Evolutionary conservation across 2,329 filamentous ascomycete genomes (phyloP).

Genomic region (Sordariomycetes sp.): DNA sequence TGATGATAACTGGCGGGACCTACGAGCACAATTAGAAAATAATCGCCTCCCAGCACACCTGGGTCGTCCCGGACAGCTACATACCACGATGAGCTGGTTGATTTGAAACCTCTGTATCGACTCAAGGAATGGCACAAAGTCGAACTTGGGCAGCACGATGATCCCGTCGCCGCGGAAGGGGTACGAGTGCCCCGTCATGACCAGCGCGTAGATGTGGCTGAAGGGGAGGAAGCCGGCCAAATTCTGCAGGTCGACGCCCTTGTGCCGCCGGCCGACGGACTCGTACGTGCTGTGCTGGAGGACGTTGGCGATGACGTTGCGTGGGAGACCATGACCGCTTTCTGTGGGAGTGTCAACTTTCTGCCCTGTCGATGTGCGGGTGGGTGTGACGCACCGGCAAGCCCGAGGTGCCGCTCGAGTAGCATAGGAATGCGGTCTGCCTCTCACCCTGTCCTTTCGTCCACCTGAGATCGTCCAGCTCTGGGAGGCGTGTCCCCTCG

Average conservation of each 20-base stretch:
- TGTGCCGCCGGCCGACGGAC: slow-evolving; percentile 17
- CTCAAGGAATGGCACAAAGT: slow-evolving; percentile 49
- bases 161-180: slow-evolving; percentile 62
- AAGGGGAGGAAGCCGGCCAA: slow-evolving; percentile 59
- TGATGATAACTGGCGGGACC: slow-evolving; percentile 76
- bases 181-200: slow-evolving; percentile 56
- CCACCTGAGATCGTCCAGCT: slow-evolving; percentile 42
- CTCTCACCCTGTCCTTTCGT: slow-evolving; percentile 46
- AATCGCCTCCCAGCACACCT: background rate
- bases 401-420: slow-evolving; percentile 64
- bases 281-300: slow-evolving; percentile 45
- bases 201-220: slow-evolving; percentile 68
- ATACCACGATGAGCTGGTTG: slow-evolving; percentile 30
- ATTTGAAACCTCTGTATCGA: slow-evolving; percentile 61
- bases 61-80: too few species aligned
- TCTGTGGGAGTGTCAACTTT: slow-evolving; percentile 28
- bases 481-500: slow-evolving; percentile 38
- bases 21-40: slow-evolving; percentile 25
- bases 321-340: slow-evolving; percentile 72
- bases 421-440: slow-evolving; percentile 61
- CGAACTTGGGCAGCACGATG: slow-evolving; percentile 63
- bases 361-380: background rate
- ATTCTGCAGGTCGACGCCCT: slow-evolving; percentile 11
- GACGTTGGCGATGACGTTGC: slow-evolving; percentile 64
- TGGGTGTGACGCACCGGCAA: slow-evolving; percentile 39